These are phyloP conservation scores for Boletus tomentosulus DNA, from an alignment of 768 basidiomycete genomes.

Conservation along the genomic window DNA sequence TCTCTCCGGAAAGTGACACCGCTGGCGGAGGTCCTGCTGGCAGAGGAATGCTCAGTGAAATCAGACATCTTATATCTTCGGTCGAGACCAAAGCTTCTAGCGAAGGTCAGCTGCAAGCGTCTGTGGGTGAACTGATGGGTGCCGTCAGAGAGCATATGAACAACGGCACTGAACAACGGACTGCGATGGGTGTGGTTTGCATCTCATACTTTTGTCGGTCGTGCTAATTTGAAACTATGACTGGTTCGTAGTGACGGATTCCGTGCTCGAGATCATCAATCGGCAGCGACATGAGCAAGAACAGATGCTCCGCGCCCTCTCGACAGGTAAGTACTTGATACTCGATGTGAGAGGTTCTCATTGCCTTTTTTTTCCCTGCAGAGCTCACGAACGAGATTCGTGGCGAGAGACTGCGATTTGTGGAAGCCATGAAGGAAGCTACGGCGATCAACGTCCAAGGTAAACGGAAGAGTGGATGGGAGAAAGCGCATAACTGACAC, in stretches of 20 bases:
- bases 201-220: slow-evolving; percentile 2
- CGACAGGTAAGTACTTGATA: slow-evolving; percentile 46
- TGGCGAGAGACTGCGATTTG: slow-evolving; percentile 80
- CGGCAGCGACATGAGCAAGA: slow-evolving; percentile 73
- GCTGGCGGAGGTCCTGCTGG: slow-evolving; percentile 7
- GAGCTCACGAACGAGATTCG: slow-evolving; percentile 82
- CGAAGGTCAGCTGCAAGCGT: slow-evolving; percentile 29
- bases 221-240: slow-evolving; percentile 5
- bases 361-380: slow-evolving; percentile 21
- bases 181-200: slow-evolving; percentile 32
- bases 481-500: slow-evolving; percentile 2
- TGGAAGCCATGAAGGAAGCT: slow-evolving; percentile 94
- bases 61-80: slow-evolving; percentile 34
- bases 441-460: slow-evolving; percentile 84
- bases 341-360: not conserved
- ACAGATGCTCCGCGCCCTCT: slow-evolving; percentile 58
- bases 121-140: slow-evolving; percentile 36
- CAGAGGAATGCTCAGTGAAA: slow-evolving; percentile 32
- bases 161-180: slow-evolving; percentile 38
- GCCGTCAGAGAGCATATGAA: slow-evolving; percentile 40
- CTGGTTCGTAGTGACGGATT: slow-evolving; percentile 46
- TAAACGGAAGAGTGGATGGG: slow-evolving; percentile 25
- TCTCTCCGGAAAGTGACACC: slow-evolving; percentile 19
- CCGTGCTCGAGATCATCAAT: slow-evolving; percentile 58
- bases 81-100: slow-evolving; percentile 30